A percentile compares a stretch with the other conserved stretches of the same genome.
Conservation (phyloP, 2,329 filamentous ascomycete species). For the Cercospora sp. region DNA sequence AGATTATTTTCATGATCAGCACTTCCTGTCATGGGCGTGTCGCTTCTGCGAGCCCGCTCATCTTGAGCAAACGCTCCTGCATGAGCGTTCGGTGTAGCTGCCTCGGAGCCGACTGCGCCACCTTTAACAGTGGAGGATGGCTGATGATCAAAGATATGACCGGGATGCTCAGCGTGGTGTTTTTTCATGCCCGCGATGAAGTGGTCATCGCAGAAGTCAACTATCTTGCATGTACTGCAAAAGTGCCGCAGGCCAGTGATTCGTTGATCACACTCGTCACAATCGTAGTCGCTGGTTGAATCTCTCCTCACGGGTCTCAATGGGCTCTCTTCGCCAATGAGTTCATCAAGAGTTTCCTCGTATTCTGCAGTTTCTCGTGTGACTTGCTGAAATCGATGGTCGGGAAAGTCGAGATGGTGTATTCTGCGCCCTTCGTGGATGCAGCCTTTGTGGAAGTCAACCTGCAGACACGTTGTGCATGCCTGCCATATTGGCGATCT, state of each 20-base stretch:
- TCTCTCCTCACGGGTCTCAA: not conserved
- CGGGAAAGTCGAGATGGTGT: slow-evolving; percentile 3
- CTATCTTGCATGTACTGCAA: not conserved
- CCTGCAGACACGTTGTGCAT: not conserved
- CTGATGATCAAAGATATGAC: slow-evolving; percentile 3
- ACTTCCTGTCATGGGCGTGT: not conserved
- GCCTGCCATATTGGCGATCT: not conserved
- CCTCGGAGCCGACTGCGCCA: not conserved
- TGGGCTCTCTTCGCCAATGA: not conserved
- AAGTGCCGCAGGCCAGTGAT: slow-evolving; percentile 2
- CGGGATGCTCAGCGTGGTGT: not conserved
- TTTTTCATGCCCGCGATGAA: slow-evolving; percentile 7
- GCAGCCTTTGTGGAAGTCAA: slow-evolving; percentile 7
- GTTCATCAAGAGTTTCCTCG: not conserved
- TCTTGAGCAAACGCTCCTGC: not conserved
- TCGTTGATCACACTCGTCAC: not conserved
- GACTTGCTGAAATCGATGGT: slow-evolving; percentile 3
- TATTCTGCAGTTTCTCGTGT: not conserved
- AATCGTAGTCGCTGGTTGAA: not conserved
- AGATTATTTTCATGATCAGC: not conserved
- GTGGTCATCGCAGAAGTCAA: slow-evolving; percentile 12
- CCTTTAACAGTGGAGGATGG: not conserved
- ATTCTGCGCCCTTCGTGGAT: slow-evolving; percentile 6
- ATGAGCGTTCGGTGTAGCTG: not conserved
- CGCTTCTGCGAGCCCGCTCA: not conserved